Evolutionary conservation across 2,329 filamentous ascomycete species (phyloP).

Genomic region (Penicillium brevicompactum): DNA sequence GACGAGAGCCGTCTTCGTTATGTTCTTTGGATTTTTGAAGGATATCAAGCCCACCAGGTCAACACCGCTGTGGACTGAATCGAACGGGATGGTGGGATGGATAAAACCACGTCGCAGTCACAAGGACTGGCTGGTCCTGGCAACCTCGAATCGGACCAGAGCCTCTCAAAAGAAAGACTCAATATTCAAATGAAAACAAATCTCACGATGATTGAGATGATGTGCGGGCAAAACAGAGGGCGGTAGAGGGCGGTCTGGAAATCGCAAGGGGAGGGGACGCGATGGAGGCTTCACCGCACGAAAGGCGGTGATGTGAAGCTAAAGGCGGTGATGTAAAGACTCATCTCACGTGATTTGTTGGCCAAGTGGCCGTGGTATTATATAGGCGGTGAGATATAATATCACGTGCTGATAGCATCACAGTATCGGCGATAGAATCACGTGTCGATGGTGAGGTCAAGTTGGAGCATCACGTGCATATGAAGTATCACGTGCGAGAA

Average conservation of each 20-base stretch:
- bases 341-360: no score
- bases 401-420: no score
- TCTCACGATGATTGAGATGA: slow-evolving; percentile 11
- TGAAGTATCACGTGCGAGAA: no score
- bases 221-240: slow-evolving; percentile 38
- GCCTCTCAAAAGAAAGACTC: slow-evolving; percentile 3
- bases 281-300: slow-evolving; percentile 40
- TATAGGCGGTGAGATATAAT: no score
- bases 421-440: no score
- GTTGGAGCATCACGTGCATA: no score
- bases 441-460: no score
- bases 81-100: background rate
- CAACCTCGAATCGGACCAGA: slow-evolving; percentile 1
- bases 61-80: slow-evolving; percentile 1
- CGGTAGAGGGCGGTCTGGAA: slow-evolving; percentile 39
- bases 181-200: slow-evolving; percentile 1
- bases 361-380: no score
- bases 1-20: background rate
- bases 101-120: slow-evolving; percentile 7
- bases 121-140: slow-evolving; percentile 3
- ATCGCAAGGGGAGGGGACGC: slow-evolving; percentile 19
- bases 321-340: slow-evolving; percentile 24
- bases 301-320: slow-evolving; percentile 39
- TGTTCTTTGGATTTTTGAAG: background rate
- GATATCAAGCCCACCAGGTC: background rate